Evolutionary conservation across 192 early-diverging fungal species (phyloP), one percentile per base, ranked within the genome.

Genomic region (Bifiguratus adelaidae): DNA sequence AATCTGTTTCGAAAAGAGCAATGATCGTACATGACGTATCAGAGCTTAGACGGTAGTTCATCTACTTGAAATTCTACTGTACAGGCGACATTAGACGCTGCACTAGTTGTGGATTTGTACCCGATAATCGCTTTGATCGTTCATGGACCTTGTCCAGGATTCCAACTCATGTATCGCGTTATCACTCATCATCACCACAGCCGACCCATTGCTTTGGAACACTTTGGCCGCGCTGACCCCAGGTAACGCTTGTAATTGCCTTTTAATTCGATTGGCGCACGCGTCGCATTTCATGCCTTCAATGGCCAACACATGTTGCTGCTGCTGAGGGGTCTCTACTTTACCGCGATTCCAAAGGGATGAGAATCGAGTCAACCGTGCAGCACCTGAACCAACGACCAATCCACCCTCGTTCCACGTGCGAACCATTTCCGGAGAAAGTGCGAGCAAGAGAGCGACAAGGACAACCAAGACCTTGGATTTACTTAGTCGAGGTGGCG

Each of bases 211-310:
- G 4, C 45, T 40, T 41, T 68, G 71, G 23, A 60, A 71, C 9
- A 75, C 54, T 4, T 52, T 65, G 20, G 53, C 66, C 30, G 50
- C 37, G 3, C 45, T 48, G 5, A 76, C 46, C 4, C 38, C 42
- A 2, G 37, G 34, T 24, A 46, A 32, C 8, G 21, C 28, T 25
- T 48, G 41, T 21, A 77, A 52, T 12, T 42, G 27, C 9, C 55
- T 50, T 21, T 68, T 70, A 7, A 77, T 56, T 36, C 65, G 49
- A 43, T 61, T 77, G 0, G 72, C 74, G 47, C 74, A 77, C 1
- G 69, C 68, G 36, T 63, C 55, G 30, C 74, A 77, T 1, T 54
- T 54, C 33, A 77, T 61, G 8, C 74, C 74, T 2, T 73, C 45
- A 4, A 76, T 47, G 4, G 44, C 16, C 2, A 66, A 21, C n/a